phyloP scores from a whole-genome alignment of 2,329 filamentous ascomycete genomes.

The Apiospora kogelbergensis region DNA sequence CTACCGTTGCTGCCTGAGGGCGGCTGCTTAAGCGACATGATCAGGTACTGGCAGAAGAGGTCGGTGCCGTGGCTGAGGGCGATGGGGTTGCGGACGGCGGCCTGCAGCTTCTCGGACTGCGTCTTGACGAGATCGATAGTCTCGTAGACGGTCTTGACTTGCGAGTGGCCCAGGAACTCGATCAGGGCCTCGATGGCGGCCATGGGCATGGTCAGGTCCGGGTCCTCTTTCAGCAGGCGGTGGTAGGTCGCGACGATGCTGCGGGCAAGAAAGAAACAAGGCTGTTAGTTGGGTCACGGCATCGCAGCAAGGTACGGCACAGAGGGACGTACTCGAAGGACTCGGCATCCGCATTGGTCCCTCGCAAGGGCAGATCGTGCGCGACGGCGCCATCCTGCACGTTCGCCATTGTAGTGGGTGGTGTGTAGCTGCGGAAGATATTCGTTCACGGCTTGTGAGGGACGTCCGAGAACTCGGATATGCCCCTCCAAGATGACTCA shows the following conservation, averaged over 20 bases:
- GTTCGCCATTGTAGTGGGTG: conserved; percentile 9
- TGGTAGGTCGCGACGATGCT: conserved; percentile 59
- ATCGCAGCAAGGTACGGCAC: not conserved
- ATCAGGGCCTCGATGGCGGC: conserved; percentile 93
- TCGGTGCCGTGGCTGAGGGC: conserved; percentile 92
- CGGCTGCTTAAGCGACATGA: conserved; percentile 67
- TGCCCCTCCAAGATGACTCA: conserved; percentile 7
- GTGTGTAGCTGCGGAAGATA: not conserved
- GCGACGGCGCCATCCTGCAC: conserved; percentile 1
- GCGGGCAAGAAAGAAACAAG: not conserved
- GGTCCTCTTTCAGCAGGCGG: conserved; percentile 61
- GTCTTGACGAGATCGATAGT: conserved; percentile 82
- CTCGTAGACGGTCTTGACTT: conserved; percentile 87
- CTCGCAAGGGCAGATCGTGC: conserved; percentile 14
- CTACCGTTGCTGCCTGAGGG: conserved; percentile 29
- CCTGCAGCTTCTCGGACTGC: conserved; percentile 76
- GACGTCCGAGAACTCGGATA: not conserved
- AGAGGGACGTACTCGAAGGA: conserved; percentile 16
- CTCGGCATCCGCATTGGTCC: conserved; percentile 13
- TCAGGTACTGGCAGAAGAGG: conserved; percentile 91
- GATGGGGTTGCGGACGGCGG: conserved; percentile 81
- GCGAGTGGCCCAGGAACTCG: conserved; percentile 75
- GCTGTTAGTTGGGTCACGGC: not conserved
- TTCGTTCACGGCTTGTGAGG: not conserved
- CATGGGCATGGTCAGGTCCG: conserved; percentile 91